Evolutionary conservation across 345 rosid genomes (phyloP), one percentile per base, ranked within the genome.

Genomic region (Pelargonium nanum): DNA sequence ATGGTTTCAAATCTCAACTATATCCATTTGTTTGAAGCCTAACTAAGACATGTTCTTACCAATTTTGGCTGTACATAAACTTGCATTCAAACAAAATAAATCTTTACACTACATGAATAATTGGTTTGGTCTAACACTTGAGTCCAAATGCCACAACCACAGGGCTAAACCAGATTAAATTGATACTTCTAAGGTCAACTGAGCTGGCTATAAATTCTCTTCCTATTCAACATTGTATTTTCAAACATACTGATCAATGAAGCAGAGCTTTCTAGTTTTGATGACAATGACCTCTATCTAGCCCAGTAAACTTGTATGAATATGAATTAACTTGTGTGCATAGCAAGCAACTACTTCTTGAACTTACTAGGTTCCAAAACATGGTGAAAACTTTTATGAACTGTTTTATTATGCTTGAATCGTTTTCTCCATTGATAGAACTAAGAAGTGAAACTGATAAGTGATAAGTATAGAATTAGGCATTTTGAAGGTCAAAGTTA

Each of bases 371-470:
- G 32, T 28, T 28, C 32, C 32, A 28, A 28, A 28, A 28, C n/a
- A n/a, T n/a, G 7, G 32, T 3, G 32, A 28, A 28, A 28, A 7
- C 32, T 7, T 6, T 24, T 10, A 54, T 23, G 19, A 34, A 23
- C 17, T 28, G 51, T n/a, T n/a, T n/a, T n/a, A n/a, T n/a, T n/a
- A 26, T 55, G 51, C 22, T 23, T 54, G 6, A 53, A 30, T 6
- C 12, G n/a, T 50, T 45, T 57, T 50, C 59, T 58, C 34, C 26
- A 9, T 22, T 15, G 5, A 22, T 22, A 44, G 8, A n/a, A n/a
- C n/a, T n/a, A n/a, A n/a, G n/a, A 58, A 53, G 66, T 26, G 34
- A 40, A 55, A 57, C 23, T 4, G 12, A 40, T 22, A 65, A 58
- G 10, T 65, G n/a, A 22, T 3, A 17, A 28, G 1, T 50, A 30